These are phyloP conservation scores for Fusarium brachygibbosum DNA, from an alignment of 2,329 filamentous ascomycete species.

Conservation along the genomic window DNA sequence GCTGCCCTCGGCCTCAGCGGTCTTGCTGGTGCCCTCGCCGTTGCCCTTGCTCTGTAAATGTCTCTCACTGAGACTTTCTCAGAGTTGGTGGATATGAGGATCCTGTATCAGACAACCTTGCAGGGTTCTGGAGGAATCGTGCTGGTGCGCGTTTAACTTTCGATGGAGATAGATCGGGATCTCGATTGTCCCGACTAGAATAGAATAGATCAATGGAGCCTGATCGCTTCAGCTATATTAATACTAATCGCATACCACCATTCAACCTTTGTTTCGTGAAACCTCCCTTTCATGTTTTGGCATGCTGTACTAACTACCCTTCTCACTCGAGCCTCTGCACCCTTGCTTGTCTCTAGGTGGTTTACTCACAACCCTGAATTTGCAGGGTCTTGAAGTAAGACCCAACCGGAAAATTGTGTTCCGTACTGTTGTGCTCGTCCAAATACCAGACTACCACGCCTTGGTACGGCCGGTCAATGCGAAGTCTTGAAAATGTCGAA, in stretches of 20 bases:
- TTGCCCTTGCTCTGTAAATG: constrained; percentile 47
- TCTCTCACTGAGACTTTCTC: not conserved
- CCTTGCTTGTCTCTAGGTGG: constrained; percentile 3
- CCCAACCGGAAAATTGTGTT: constrained; percentile 8
- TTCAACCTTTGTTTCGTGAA: constrained; percentile 4
- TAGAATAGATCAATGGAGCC: constrained; percentile 44
- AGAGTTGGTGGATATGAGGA: constrained; percentile 30
- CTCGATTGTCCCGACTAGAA: constrained; percentile 32
- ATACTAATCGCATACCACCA: constrained; percentile 47
- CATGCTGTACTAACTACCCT: not conserved
- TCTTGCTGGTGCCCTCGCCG: constrained; percentile 43
- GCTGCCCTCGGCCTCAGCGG: constrained; percentile 41
- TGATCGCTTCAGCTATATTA: constrained; percentile 45
- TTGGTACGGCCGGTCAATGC: not conserved
- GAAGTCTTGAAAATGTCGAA: not conserved
- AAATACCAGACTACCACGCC: not conserved
- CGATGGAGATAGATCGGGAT: constrained; percentile 41
- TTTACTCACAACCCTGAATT: not conserved
- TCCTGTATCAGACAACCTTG: constrained; percentile 5
- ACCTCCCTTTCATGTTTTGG: not conserved
- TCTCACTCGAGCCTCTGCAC: not conserved
- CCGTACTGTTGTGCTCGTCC: not conserved
- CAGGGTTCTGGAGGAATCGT: constrained; percentile 36
- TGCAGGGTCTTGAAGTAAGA: not conserved
- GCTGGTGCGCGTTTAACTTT: constrained; percentile 46